A percentile compares a stretch with the other conserved stretches of the same genome.
These are phyloP conservation scores for Penicillium sp. DNA, from an alignment of 2,329 filamentous ascomycete genomes.

Conservation along the genomic window DNA sequence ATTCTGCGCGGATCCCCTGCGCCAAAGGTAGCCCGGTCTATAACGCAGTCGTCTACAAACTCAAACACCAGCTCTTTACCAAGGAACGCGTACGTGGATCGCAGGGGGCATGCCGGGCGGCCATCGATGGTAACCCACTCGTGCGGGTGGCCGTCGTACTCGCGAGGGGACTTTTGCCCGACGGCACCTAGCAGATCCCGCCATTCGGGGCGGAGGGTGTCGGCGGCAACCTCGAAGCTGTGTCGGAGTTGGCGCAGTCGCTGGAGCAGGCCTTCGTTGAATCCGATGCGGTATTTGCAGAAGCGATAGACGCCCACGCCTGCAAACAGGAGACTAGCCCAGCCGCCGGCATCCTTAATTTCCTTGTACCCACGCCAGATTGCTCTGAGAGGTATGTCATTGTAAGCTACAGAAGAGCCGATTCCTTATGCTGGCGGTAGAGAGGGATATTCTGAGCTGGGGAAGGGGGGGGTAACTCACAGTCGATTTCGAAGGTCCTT, in stretches of 20 bases:
- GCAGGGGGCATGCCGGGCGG: slow-evolving; percentile 20
- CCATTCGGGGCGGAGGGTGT: slow-evolving; percentile 61
- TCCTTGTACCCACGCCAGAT: slow-evolving; percentile 65
- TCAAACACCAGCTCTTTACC: slow-evolving; percentile 26
- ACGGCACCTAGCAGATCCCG: slow-evolving; percentile 47
- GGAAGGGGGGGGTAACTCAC: slow-evolving; percentile 14
- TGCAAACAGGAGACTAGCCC: slow-evolving; percentile 61
- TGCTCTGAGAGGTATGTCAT: slow-evolving; percentile 30
- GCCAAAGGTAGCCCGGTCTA: slow-evolving; percentile 57
- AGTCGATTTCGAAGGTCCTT: slow-evolving; percentile 60
- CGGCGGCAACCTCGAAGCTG: slow-evolving; percentile 59
- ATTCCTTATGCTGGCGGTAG: background rate
- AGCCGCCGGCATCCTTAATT: slow-evolving; percentile 62
- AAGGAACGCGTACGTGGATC: slow-evolving; percentile 27
- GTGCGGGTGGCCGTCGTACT: slow-evolving; percentile 32
- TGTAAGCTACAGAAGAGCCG: no score
- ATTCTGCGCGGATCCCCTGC: slow-evolving; percentile 56
- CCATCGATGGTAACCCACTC: slow-evolving; percentile 29
- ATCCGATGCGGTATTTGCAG: slow-evolving; percentile 64
- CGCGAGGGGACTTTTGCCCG: slow-evolving; percentile 19
- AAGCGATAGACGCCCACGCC: slow-evolving; percentile 64
- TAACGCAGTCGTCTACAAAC: slow-evolving; percentile 51
- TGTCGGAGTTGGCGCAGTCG: slow-evolving; percentile 51
- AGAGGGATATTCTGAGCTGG: background rate
- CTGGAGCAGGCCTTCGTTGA: slow-evolving; percentile 56